Conservation (phyloP, 228 moss, liverwort and hornwort species). For the Sphagnum magellanicum region DNA sequence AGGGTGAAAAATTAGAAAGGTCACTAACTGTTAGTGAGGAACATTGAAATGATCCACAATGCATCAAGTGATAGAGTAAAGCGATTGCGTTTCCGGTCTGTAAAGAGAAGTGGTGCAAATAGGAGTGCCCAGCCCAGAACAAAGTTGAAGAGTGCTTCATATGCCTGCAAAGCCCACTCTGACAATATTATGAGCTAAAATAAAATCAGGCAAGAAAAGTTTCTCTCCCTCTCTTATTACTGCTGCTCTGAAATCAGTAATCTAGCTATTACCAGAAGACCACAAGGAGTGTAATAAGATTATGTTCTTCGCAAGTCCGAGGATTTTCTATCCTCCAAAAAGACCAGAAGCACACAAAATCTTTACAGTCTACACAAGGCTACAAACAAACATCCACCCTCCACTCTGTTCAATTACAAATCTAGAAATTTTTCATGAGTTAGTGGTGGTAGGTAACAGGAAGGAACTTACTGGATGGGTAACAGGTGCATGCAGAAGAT, state of each 20-base stretch:
- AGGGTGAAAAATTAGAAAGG: not conserved
- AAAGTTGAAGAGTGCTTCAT: conserved; percentile 90
- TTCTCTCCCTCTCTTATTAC: too few species aligned
- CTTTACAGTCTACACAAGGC: not conserved
- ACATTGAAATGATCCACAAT: conserved; percentile 78
- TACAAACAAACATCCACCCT: not conserved
- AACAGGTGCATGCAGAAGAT: conserved; percentile 70
- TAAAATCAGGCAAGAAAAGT: not conserved
- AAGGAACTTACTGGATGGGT: conserved; percentile 66
- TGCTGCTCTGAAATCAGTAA: too few species aligned
- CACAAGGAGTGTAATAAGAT: too few species aligned
- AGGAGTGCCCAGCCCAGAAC: conserved; percentile 84
- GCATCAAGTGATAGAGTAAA: conserved; percentile 70
- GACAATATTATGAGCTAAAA: not conserved
- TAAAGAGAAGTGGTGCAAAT: conserved; percentile 86
- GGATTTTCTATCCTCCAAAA: not conserved
- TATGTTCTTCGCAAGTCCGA: too few species aligned
- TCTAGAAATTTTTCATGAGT: not conserved
- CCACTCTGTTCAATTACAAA: too few species aligned
- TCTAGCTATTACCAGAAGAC: too few species aligned
- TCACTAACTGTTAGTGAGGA: conserved; percentile 81
- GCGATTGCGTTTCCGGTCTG: conserved; percentile 66
- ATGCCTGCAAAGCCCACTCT: conserved; percentile 29
- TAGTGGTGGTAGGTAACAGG: not conserved
- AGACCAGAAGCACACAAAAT: not conserved